Evolutionary conservation across 768 basidiomycete genomes (phyloP).

Genomic region (Lactifluus echinatus): DNA sequence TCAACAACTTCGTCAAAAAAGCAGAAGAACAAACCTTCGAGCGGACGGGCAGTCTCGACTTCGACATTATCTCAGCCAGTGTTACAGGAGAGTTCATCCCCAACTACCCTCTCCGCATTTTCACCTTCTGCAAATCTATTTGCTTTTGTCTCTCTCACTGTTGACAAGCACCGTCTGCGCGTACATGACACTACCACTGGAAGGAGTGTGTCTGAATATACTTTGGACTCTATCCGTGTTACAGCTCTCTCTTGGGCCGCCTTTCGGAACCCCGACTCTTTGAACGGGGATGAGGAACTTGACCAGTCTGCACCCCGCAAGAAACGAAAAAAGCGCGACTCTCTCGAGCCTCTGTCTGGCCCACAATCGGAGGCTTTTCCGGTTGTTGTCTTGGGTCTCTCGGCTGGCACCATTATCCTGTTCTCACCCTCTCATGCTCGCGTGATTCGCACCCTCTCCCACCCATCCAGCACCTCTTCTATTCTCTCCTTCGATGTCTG

Average conservation of each 20-base stretch:
- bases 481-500: conserved; percentile 41
- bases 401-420: conserved; percentile 48
- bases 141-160: conserved; percentile 52
- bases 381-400: conserved; percentile 50
- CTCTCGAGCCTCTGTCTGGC: conserved; percentile 26
- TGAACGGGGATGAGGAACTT: conserved; percentile 22
- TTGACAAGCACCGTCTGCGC: conserved; percentile 65
- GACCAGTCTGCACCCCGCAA: conserved; percentile 37
- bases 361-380: conserved; percentile 27
- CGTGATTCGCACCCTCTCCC: conserved; percentile 45
- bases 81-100: conserved; percentile 38
- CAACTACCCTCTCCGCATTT: conserved; percentile 45
- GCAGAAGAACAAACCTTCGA: conserved; percentile 42
- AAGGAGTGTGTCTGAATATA: conserved; percentile 48
- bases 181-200: conserved; percentile 52
- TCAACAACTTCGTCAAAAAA: conserved; percentile 44
- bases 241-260: conserved; percentile 46
- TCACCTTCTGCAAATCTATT: conserved; percentile 49
- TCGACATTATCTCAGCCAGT: conserved; percentile 48
- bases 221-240: conserved; percentile 46
- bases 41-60: conserved; percentile 44
- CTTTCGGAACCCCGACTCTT: conserved; percentile 26
- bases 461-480: conserved; percentile 44
- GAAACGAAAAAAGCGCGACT: conserved; percentile 41
- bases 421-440: conserved; percentile 57